Evolutionary conservation across 2,329 filamentous ascomycete species (phyloP).

Genomic region (Tolypocladium sp.): DNA sequence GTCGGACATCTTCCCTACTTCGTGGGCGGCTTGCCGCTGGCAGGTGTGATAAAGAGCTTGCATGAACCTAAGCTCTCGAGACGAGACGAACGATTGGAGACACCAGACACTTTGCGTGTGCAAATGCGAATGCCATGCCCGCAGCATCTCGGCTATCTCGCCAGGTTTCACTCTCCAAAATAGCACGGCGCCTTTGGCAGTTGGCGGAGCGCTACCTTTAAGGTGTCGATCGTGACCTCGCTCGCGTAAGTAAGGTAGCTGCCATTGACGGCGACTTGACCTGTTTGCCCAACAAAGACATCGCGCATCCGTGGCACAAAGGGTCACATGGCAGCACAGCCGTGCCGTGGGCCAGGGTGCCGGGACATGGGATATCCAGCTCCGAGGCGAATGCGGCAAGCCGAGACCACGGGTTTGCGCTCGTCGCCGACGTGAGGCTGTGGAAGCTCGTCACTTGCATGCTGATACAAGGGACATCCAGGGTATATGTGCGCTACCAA

Average conservation of each 20-base stretch:
- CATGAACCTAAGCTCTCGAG: background rate
- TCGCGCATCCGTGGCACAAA: background rate
- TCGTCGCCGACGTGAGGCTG: background rate
- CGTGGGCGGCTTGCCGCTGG: background rate
- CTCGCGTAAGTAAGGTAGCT: too few relatives aligned
- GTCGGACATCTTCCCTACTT: background rate
- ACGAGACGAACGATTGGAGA: background rate
- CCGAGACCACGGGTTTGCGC: background rate
- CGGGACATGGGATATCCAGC: background rate
- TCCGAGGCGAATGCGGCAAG: background rate
- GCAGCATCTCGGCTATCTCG: background rate
- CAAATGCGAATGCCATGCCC: background rate
- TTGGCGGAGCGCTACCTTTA: too few relatives aligned
- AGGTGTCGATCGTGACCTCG: too few relatives aligned
- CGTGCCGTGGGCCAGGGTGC: background rate
- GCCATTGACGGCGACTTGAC: background rate
- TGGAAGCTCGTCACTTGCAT: background rate
- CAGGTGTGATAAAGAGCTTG: background rate
- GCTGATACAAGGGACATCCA: background rate
- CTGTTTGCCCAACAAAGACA: background rate
- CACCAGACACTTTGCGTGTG: background rate
- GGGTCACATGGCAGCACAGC: background rate
- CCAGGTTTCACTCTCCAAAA: background rate
- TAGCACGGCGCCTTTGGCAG: background rate
- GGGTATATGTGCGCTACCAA: background rate